Evolutionary conservation across 2,329 filamentous ascomycete species (phyloP).

Genomic region (Aureobasidium sp.): DNA sequence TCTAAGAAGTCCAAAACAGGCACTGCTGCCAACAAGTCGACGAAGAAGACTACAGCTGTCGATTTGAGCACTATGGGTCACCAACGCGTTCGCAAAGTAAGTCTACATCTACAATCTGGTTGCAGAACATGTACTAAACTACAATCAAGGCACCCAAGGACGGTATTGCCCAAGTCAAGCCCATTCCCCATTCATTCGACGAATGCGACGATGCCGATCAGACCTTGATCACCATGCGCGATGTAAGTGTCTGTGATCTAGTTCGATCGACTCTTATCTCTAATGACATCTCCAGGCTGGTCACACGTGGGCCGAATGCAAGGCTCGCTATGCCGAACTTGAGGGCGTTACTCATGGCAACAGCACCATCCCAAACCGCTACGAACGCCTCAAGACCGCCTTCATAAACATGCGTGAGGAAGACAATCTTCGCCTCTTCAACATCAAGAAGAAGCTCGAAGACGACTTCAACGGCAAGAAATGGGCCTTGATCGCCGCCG

Average conservation of each 20-base stretch:
- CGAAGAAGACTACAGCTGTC: not conserved
- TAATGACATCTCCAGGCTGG: not conserved
- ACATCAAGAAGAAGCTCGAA: conserved; percentile 35
- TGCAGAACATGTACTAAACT: not conserved
- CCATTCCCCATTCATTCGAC: conserved; percentile 22
- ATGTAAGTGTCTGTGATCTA: conserved; percentile 17
- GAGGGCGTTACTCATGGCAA: conserved; percentile 30
- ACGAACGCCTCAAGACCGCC: conserved; percentile 34
- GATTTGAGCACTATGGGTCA: not conserved
- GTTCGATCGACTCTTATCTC: not conserved
- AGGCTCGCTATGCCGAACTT: conserved; percentile 22
- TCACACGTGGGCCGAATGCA: conserved; percentile 25
- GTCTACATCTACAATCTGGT: too few species aligned
- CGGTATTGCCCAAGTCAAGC: conserved; percentile 19
- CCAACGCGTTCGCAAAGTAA: not conserved
- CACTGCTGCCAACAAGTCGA: not conserved
- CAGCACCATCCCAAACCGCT: conserved; percentile 34
- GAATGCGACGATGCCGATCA: conserved; percentile 27
- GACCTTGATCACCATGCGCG: conserved; percentile 25
- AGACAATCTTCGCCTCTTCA: conserved; percentile 30
- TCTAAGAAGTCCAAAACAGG: not conserved
- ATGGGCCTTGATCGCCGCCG: conserved; percentile 33
- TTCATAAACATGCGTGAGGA: conserved; percentile 32
- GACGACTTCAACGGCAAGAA: conserved; percentile 34
- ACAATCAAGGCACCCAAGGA: not conserved